These are phyloP conservation scores for Persicaria tinctoria DNA, from an alignment of 148 eudicot genomes.

Conservation along the genomic window DNA sequence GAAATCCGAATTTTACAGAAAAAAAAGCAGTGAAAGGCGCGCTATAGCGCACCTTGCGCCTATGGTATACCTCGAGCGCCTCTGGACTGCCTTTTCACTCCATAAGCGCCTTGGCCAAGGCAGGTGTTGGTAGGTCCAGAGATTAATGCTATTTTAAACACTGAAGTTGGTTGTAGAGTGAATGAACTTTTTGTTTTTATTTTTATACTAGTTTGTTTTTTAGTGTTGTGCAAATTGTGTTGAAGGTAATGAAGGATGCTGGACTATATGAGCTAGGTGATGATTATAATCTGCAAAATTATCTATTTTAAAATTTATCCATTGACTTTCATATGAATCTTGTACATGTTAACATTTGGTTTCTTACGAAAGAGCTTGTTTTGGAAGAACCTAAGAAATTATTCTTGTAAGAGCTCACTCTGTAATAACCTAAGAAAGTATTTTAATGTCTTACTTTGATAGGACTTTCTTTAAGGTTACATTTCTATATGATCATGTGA, in stretches of 20 bases:
- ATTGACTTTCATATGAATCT: neutral
- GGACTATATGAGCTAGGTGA: neutral
- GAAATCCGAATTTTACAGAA: too few species aligned
- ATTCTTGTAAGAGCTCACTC: neutral
- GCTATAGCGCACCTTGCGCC: too few species aligned
- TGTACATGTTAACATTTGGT: neutral
- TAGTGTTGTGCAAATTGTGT: neutral
- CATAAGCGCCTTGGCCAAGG: too few species aligned
- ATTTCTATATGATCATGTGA: neutral
- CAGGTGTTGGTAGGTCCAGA: too few species aligned
- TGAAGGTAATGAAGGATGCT: neutral
- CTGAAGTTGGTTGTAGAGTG: too few species aligned
- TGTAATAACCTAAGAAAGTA: neutral
- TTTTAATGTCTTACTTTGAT: neutral
- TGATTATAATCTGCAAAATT: neutral
- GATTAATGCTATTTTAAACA: too few species aligned
- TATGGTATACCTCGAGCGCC: too few species aligned
- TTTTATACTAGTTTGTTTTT: neutral
- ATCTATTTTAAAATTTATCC: neutral
- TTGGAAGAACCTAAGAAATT: neutral
- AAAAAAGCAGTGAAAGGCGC: too few species aligned
- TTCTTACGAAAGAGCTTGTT: neutral
- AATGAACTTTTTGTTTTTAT: too few species aligned
- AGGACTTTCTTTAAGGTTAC: neutral
- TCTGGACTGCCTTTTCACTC: too few species aligned